Conservation (phyloP, 202 grass and related monocot genomes). For the Panicum hallii region DNA sequence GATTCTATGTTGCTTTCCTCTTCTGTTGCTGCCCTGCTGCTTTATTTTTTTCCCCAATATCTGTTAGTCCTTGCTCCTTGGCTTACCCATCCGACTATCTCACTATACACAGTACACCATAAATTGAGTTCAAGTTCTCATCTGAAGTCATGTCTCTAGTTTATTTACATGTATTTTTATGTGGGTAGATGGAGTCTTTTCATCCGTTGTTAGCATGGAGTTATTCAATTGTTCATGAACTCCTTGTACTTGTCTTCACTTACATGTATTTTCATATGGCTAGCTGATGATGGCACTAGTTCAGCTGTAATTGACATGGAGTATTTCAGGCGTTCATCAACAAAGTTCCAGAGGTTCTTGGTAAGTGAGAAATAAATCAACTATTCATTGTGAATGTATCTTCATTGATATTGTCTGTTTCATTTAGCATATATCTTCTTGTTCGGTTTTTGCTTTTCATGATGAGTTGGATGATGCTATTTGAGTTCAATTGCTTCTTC, state of each 20-base stretch:
- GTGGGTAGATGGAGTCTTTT: conserved; percentile 37
- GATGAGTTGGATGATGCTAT: neutral
- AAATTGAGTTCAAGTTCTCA: conserved; percentile 24
- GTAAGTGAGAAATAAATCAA: conserved; percentile 51
- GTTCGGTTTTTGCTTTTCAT: conserved; percentile 25
- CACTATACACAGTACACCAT: conserved; percentile 13
- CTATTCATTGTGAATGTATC: conserved; percentile 5
- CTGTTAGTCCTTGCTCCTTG: conserved; percentile 6
- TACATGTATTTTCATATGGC: conserved; percentile 40
- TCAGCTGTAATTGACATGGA: conserved; percentile 65
- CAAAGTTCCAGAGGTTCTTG: conserved; percentile 69
- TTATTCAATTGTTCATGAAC: conserved; percentile 44
- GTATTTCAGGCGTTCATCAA: conserved; percentile 54
- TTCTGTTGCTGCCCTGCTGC: conserved; percentile 17
- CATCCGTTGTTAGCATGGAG: conserved; percentile 53
- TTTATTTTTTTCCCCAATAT: conserved; percentile 23
- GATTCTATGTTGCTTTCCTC: conserved; percentile 16
- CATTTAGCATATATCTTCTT: conserved; percentile 36
- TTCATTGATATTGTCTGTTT: conserved; percentile 25
- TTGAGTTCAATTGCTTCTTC: conserved; percentile 37
- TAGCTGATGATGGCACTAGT: conserved; percentile 53
- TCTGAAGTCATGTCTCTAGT: conserved; percentile 7
- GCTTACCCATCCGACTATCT: neutral
- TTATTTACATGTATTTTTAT: conserved; percentile 33
- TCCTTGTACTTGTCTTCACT: conserved; percentile 31